These are phyloP conservation scores for Crithidia fasciculata DNA, from an alignment of 208 protist genomes.

Conservation along the genomic window DNA sequence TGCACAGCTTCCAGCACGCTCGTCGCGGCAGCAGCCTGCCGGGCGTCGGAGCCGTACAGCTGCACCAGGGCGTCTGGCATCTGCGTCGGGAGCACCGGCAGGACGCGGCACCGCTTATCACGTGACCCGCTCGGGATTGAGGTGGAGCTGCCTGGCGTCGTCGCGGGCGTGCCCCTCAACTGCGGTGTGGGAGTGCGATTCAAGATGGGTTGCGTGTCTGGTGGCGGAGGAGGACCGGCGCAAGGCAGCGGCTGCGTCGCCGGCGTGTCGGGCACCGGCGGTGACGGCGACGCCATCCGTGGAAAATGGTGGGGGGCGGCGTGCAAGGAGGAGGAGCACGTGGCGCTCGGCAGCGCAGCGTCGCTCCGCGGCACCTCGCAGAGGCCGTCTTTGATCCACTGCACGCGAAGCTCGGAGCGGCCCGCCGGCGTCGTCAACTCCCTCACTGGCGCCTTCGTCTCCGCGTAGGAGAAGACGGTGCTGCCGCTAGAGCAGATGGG, in stretches of 20 bases:
- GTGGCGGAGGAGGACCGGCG: not conserved
- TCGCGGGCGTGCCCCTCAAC: not conserved
- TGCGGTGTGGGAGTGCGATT: not conserved
- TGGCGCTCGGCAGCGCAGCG: not conserved
- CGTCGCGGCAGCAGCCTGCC: conserved; percentile 4
- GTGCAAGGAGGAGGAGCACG: not conserved
- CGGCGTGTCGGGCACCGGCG: not conserved
- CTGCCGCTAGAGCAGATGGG: conserved; percentile 2
- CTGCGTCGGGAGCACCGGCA: conserved; percentile 15
- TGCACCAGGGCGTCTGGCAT: conserved; percentile 2
- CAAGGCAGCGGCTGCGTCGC: not conserved
- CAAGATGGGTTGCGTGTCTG: not conserved
- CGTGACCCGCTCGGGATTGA: not conserved
- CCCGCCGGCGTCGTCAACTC: not conserved
- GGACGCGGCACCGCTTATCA: conserved; percentile 8
- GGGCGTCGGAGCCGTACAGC: conserved; percentile 14
- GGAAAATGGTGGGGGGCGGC: not conserved
- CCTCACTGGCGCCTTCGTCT: conserved; percentile 15
- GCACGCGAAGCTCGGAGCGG: not conserved
- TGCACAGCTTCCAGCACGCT: conserved; percentile 22
- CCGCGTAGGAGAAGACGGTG: conserved; percentile 7
- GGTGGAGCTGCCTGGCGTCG: not conserved
- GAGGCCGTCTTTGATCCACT: conserved; percentile 7
- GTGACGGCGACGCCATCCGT: not conserved
- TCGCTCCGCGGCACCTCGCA: not conserved